phyloP scores from a whole-genome alignment of 2,329 filamentous ascomycete species.

The Pseudogymnoascus sp. region DNA sequence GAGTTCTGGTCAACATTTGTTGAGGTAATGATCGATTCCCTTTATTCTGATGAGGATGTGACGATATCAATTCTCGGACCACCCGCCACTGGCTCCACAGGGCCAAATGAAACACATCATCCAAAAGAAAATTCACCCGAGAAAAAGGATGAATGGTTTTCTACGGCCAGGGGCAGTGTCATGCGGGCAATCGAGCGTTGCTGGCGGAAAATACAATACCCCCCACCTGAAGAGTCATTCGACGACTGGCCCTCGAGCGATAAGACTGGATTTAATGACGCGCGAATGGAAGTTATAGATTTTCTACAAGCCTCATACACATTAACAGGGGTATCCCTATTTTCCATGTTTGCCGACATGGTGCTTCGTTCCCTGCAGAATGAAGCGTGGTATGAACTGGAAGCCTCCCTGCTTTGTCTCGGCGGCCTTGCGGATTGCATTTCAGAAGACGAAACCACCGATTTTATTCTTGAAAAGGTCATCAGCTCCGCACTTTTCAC shows the following conservation, averaged over 20 bases:
- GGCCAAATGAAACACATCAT: not conserved
- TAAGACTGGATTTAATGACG: conserved; percentile 58
- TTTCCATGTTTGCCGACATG: conserved; percentile 49
- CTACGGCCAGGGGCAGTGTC: conserved; percentile 48
- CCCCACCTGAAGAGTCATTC: conserved; percentile 44
- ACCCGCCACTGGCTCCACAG: not conserved
- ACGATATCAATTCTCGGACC: not conserved
- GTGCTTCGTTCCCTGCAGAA: conserved; percentile 41
- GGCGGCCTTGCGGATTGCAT: conserved; percentile 59
- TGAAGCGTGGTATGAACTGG: conserved; percentile 49
- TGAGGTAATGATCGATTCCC: conserved; percentile 55
- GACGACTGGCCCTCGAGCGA: conserved; percentile 63
- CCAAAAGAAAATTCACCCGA: conserved; percentile 20
- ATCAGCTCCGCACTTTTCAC: conserved; percentile 53
- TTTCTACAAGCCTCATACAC: conserved; percentile 65
- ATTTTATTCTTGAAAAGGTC: conserved; percentile 50
- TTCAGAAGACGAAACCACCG: conserved; percentile 47
- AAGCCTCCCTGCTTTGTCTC: conserved; percentile 54
- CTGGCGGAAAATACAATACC: conserved; percentile 62
- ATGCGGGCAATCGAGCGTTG: conserved; percentile 57
- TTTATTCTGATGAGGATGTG: conserved; percentile 40
- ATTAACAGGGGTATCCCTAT: conserved; percentile 46
- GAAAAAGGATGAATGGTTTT: conserved; percentile 43
- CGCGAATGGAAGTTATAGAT: conserved; percentile 71
- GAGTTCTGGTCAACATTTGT: conserved; percentile 78